Conservation (phyloP, 306 rosid species). For the Vigna hirtella region DNA sequence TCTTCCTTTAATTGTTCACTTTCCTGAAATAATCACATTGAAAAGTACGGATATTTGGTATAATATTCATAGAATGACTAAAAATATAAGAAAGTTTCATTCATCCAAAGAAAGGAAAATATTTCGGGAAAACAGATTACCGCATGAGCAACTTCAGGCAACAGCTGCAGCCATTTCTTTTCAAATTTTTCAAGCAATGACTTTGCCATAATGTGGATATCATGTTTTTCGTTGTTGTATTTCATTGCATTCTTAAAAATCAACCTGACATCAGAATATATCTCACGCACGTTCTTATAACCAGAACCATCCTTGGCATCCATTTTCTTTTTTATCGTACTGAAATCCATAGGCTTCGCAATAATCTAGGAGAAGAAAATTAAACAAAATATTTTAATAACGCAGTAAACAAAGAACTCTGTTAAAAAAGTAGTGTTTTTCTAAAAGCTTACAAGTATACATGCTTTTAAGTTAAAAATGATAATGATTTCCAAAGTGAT, state of each 20-base stretch:
- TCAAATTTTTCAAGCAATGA: conserved; percentile 71
- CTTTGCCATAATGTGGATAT: conserved; percentile 78
- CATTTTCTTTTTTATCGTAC: conserved; percentile 76
- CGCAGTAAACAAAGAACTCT: conserved; percentile 5
- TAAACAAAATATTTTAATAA: conserved; percentile 31
- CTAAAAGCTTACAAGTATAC: neutral
- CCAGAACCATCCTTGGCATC: conserved; percentile 74
- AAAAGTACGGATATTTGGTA: neutral
- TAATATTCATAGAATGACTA: neutral
- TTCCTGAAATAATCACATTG: conserved; percentile 57
- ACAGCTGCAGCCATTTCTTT: conserved; percentile 78
- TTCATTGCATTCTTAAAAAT: conserved; percentile 84
- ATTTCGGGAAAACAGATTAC: conserved; percentile 49
- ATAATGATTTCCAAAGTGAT: conserved; percentile 16
- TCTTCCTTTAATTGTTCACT: conserved; percentile 61
- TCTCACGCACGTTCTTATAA: conserved; percentile 74
- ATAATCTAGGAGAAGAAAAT: conserved; percentile 60
- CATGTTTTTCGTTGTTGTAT: conserved; percentile 69
- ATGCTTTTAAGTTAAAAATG: neutral
- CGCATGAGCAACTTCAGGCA: conserved; percentile 75
- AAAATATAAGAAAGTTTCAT: conserved; percentile 25
- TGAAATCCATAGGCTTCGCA: conserved; percentile 87
- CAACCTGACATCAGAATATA: conserved; percentile 76
- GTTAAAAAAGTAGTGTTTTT: neutral
- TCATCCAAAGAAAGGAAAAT: conserved; percentile 25